phyloP scores from a whole-genome alignment of 495 filamentous ascomycete genomes.

The Daldinia vernicosa region DNA sequence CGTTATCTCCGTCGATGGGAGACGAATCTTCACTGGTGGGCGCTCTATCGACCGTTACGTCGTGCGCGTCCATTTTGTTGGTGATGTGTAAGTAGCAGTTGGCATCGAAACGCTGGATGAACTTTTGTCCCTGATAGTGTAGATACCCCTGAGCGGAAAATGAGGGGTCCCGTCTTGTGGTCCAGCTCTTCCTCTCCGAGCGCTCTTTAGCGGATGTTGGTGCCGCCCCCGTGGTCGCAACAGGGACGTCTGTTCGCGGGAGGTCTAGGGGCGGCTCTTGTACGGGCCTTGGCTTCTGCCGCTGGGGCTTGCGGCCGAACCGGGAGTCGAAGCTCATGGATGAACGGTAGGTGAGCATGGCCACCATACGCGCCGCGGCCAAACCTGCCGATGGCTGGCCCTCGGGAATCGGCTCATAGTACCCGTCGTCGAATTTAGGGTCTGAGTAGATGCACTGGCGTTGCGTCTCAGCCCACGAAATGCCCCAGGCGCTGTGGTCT shows the following conservation, averaged over 20 bases:
- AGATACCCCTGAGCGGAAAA: constrained; percentile 52
- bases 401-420: constrained; percentile 46
- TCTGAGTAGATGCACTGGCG: constrained; percentile 49
- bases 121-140: constrained; percentile 53
- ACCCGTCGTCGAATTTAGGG: constrained; percentile 45
- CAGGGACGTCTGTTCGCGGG: constrained; percentile 28
- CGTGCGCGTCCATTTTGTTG: constrained; percentile 53
- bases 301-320: constrained; percentile 48
- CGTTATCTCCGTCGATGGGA: constrained; percentile 4
- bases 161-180: constrained; percentile 30
- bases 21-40: background rate
- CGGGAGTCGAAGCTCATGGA: constrained; percentile 47
- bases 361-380: constrained; percentile 51
- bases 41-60: constrained; percentile 43
- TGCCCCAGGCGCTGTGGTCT: constrained; percentile 51
- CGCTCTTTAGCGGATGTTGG: constrained; percentile 10
- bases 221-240: background rate
- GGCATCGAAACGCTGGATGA: constrained; percentile 50
- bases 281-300: constrained; percentile 27
- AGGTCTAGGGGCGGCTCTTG: constrained; percentile 36
- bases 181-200: constrained; percentile 32
- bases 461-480: constrained; percentile 52
- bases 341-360: constrained; percentile 55
- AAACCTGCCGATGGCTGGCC: constrained; percentile 46
- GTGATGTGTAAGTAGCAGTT: constrained; percentile 53